Percentiles rank a stretch among this genome's conserved stretches.
Evolutionary conservation across 345 rosid genomes (phyloP).

Genomic region (Atalantia buxifolia): DNA sequence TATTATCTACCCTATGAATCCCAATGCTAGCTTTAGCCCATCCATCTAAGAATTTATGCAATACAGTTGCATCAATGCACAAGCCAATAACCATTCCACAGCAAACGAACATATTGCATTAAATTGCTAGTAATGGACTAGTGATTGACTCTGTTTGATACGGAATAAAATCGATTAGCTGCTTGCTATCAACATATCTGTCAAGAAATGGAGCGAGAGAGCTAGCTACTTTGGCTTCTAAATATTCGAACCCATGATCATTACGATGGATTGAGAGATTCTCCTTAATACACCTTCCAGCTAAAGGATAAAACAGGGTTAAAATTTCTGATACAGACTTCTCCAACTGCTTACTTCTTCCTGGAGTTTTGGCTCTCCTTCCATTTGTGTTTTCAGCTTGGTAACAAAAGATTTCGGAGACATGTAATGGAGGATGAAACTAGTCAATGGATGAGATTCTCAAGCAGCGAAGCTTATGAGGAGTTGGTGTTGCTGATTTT

Average conservation of each 20-base stretch:
- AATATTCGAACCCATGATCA: conserved; percentile 11
- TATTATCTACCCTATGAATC: background rate
- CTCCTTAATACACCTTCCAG: conserved; percentile 5
- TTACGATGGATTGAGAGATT: conserved; percentile 6
- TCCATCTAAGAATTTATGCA: background rate
- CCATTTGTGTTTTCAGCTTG: background rate
- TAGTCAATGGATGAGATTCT: conserved; percentile 6
- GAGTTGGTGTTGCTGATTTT: conserved; percentile 12
- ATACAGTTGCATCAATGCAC: conserved; percentile 7
- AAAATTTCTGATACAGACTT: conserved; percentile 11
- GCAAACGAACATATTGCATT: conserved; percentile 17
- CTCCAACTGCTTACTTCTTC: background rate
- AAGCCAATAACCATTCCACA: conserved; percentile 19
- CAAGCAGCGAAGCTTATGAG: background rate
- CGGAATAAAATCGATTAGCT: conserved; percentile 6
- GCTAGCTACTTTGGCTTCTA: conserved; percentile 16
- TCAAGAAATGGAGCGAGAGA: conserved; percentile 7
- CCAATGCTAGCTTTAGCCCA: conserved; percentile 17
- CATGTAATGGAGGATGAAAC: background rate
- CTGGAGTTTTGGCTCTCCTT: background rate
- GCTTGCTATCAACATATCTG: background rate
- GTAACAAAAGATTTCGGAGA: background rate
- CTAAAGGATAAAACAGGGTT: conserved; percentile 9
- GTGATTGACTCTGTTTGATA: conserved; percentile 1
- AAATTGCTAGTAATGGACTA: conserved; percentile 12